These are phyloP conservation scores for Pichia rugopelliculosa DNA, from an alignment of 805 yeast species.

Conservation along the genomic window DNA sequence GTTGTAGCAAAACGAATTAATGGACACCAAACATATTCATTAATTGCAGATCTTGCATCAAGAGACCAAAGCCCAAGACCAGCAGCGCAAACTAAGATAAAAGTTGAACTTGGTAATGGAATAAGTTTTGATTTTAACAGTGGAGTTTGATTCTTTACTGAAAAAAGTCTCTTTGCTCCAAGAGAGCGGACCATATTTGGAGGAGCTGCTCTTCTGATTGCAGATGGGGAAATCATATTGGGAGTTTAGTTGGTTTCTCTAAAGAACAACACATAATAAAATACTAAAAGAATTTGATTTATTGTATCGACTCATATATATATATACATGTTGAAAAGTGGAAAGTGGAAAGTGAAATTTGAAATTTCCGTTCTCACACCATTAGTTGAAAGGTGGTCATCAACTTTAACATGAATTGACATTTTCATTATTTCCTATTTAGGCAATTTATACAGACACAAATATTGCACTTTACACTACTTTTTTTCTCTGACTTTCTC, in stretches of 20 bases:
- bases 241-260: not conserved
- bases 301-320: too few species aligned
- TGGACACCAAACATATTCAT: conserved; percentile 79
- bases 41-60: conserved; percentile 77
- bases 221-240: not conserved
- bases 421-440: not conserved
- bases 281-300: too few species aligned
- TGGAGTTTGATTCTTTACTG: not conserved
- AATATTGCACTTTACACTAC: too few species aligned
- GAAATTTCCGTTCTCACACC: too few species aligned
- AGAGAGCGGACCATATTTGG: not conserved
- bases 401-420: not conserved
- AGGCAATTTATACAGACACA: not conserved
- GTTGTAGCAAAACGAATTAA: conserved; percentile 57
- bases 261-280: too few species aligned
- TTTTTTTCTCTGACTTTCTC: conserved; percentile 13
- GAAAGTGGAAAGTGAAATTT: not conserved
- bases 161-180: not conserved
- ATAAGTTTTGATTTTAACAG: conserved; percentile 11
- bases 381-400: too few species aligned
- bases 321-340: not conserved
- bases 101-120: conserved; percentile 16
- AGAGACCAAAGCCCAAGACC: conserved; percentile 47
- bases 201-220: not conserved
- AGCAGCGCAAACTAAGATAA: conserved; percentile 20